A percentile compares a stretch with the other conserved stretches of the same genome.
These are phyloP conservation scores for Licmophora abbreviata DNA, from an alignment of 108 stramenopile species.

Conservation along the genomic window DNA sequence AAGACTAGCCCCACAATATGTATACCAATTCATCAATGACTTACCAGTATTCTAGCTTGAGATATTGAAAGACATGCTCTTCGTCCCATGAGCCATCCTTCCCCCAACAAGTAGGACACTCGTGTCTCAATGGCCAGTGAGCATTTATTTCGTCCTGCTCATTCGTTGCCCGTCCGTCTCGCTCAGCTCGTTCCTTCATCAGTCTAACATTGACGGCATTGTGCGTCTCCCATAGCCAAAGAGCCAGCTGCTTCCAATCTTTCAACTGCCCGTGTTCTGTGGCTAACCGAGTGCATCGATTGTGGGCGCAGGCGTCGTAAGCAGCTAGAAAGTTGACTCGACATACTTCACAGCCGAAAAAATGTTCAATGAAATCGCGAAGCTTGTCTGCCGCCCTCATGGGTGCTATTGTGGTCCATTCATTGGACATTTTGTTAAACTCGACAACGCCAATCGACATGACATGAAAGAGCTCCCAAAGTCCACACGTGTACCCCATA, in stretches of 20 bases:
- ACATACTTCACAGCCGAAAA: slow-evolving; percentile 82
- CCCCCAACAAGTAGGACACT: slow-evolving; percentile 39
- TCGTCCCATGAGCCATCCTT: slow-evolving; percentile 25
- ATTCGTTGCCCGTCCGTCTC: slow-evolving; percentile 12
- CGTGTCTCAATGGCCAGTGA: slow-evolving; percentile 23
- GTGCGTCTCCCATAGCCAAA: slow-evolving; percentile 76
- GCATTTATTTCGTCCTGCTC: slow-evolving; percentile 15
- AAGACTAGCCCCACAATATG: too few species aligned
- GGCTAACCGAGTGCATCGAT: slow-evolving; percentile 74
- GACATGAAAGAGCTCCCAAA: slow-evolving; percentile 83
- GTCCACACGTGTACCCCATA: slow-evolving; percentile 75
- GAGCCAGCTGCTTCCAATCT: slow-evolving; percentile 53
- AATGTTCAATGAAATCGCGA: slow-evolving; percentile 51
- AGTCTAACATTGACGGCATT: slow-evolving; percentile 76
- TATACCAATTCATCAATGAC: too few species aligned
- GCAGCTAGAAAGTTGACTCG: slow-evolving; percentile 55
- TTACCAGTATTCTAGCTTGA: slow-evolving; percentile 42
- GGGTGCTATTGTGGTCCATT: not conserved
- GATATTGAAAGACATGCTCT: slow-evolving; percentile 24
- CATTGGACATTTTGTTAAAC: slow-evolving; percentile 34
- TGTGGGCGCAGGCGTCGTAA: slow-evolving; percentile 60
- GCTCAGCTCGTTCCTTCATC: slow-evolving; percentile 35
- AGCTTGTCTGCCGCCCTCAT: slow-evolving; percentile 12
- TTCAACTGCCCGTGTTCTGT: too few species aligned
- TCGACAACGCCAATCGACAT: slow-evolving; percentile 69